phyloP scores from a whole-genome alignment of 176 grass and related monocot species.

The Triticum turgidum region DNA sequence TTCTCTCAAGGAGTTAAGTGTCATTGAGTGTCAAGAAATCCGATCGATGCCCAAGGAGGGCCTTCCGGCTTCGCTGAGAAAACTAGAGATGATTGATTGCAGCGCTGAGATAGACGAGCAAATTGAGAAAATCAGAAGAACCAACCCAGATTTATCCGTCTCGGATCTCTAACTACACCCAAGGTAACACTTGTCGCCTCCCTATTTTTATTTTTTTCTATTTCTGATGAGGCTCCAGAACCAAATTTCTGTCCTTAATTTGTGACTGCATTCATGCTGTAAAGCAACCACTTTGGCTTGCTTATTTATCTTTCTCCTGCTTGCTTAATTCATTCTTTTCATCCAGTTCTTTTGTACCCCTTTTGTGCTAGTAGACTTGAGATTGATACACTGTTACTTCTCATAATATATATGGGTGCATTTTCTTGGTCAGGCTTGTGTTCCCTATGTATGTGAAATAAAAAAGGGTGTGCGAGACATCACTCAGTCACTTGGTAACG shows the following conservation, averaged over 20 bases:
- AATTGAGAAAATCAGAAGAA: no score
- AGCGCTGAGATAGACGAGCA: no score
- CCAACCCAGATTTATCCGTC: no score
- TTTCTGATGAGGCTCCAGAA: background rate
- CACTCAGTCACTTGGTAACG: background rate
- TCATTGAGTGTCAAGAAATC: rapidly evolving
- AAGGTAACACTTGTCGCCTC: no score
- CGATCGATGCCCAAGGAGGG: no score
- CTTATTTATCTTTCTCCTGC: background rate
- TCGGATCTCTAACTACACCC: no score
- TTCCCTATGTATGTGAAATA: background rate
- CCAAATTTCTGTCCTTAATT: background rate
- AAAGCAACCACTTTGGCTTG: background rate
- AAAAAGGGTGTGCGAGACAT: background rate
- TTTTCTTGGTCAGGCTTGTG: background rate
- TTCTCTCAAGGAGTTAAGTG: background rate
- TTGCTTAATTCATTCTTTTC: background rate
- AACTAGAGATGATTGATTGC: no score
- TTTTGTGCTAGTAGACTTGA: no score
- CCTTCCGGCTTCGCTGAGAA: no score
- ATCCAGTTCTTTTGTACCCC: background rate
- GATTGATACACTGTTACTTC: no score
- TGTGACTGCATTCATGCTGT: background rate
- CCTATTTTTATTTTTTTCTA: no score
- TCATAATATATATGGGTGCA: background rate